Conservation (phyloP, 192 early-diverging fungal genomes). For the Coemansia furcata region DNA sequence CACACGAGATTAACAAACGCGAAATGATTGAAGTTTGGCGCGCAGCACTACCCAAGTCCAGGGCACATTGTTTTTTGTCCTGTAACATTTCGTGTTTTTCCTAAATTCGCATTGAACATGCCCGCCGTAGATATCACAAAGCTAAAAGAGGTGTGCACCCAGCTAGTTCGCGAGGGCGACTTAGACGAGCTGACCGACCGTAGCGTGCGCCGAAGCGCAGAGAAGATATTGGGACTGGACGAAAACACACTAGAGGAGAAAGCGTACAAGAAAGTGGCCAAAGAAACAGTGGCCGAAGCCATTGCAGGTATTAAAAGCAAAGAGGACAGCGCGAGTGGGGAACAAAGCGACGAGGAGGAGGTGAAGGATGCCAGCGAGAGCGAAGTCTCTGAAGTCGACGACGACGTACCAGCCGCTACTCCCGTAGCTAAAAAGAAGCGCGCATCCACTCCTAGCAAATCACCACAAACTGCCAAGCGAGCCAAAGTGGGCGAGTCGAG, state of each 20-base stretch:
- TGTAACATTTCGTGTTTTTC: not conserved
- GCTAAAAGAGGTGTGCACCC: constrained; percentile 17
- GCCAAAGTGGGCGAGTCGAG: not conserved
- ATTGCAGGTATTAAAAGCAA: constrained; percentile 7
- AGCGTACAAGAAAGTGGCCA: constrained; percentile 34
- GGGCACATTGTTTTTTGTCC: not conserved
- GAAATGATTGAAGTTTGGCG: not conserved
- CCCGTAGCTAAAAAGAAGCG: constrained; percentile 3
- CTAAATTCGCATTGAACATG: constrained; percentile 9
- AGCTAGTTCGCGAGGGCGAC: constrained; percentile 35
- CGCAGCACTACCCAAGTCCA: not conserved
- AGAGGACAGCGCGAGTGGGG: not conserved
- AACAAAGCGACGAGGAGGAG: not conserved
- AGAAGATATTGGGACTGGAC: constrained; percentile 26
- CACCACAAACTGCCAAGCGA: constrained; percentile 14
- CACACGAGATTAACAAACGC: not conserved
- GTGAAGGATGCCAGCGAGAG: constrained; percentile 3
- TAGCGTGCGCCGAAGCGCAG: constrained; percentile 26
- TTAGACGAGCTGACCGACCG: constrained; percentile 35
- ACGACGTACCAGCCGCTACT: constrained; percentile 7
- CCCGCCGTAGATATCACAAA: constrained; percentile 8
- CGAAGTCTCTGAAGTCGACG: constrained; percentile 15
- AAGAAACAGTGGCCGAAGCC: constrained; percentile 11
- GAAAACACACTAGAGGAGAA: constrained; percentile 23
- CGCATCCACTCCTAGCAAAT: not conserved